A percentile compares a stretch with the other conserved stretches of the same genome.
Conservation (phyloP, 2,329 filamentous ascomycete genomes). For the Sarocladiaceae sp. region DNA sequence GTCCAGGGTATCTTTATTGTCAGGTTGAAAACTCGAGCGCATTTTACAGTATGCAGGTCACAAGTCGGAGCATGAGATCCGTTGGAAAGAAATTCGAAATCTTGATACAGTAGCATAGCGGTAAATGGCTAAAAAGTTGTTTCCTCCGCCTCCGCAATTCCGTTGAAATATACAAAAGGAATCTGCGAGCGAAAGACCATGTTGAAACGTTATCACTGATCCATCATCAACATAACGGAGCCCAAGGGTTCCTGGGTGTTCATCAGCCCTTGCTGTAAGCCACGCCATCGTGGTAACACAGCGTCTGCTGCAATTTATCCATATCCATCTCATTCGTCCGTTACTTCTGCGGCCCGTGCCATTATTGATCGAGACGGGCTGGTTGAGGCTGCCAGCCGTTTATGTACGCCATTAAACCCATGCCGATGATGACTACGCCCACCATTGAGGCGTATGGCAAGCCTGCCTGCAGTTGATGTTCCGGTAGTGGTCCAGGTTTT, state of each 20-base stretch:
- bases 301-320: neutral
- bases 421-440: conserved; percentile 74
- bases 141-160: neutral
- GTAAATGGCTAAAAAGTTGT: neutral
- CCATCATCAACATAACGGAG: neutral
- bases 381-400: conserved; percentile 67
- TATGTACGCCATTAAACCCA: conserved; percentile 82
- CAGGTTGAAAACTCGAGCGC: too few species aligned
- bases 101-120: neutral
- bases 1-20: too few species aligned
- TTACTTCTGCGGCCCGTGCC: neutral
- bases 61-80: too few species aligned
- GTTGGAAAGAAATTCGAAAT: too few species aligned
- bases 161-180: conserved; percentile 6
- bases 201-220: neutral
- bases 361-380: conserved; percentile 27
- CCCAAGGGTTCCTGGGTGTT: neutral
- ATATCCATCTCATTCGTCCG: conserved; percentile 3
- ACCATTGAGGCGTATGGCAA: conserved; percentile 79
- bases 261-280: neutral
- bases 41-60: too few species aligned
- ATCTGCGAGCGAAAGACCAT: neutral
- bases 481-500: conserved; percentile 25
- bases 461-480: conserved; percentile 43
- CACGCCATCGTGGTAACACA: neutral